These are phyloP conservation scores for Tricholoma hemisulphureum DNA, from an alignment of 768 basidiomycete genomes.

Conservation along the genomic window DNA sequence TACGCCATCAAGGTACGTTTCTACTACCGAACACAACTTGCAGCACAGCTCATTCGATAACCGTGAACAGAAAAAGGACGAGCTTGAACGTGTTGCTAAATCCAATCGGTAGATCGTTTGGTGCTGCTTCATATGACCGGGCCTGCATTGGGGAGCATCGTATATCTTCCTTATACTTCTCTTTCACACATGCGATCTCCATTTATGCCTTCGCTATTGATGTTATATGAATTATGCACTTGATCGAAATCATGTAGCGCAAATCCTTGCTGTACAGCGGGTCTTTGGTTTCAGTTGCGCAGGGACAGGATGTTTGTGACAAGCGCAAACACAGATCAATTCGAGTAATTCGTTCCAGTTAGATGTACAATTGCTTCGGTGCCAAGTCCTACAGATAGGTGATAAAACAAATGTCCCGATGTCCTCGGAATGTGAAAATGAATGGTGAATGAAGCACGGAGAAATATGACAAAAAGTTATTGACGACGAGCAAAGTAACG, in stretches of 20 bases:
- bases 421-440: slow-evolving; percentile 1
- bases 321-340: not conserved
- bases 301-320: not conserved
- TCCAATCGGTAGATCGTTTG: slow-evolving; percentile 87
- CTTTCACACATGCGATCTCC: not conserved
- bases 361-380: slow-evolving; percentile 5
- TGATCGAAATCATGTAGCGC: not conserved
- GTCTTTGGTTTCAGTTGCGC: not conserved
- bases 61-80: slow-evolving; percentile 99
- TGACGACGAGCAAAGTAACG: slow-evolving; percentile 14
- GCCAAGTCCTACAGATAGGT: slow-evolving; percentile 6
- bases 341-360: slow-evolving; percentile 10
- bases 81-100: slow-evolving; percentile 99
- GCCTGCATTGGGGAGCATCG: not conserved
- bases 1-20: slow-evolving; percentile 93
- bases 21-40: not conserved
- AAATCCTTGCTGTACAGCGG: not conserved
- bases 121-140: slow-evolving; percentile 6
- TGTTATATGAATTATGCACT: not conserved
- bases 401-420: slow-evolving; percentile 10
- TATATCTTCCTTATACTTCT: not conserved
- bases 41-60: too few relatives aligned
- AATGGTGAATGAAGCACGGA: slow-evolving; percentile 10
- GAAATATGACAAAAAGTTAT: slow-evolving; percentile 9
- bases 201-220: not conserved